Evolutionary conservation across 768 basidiomycete genomes (phyloP), one percentile per base, ranked within the genome.

Genomic region (Galerina sulciceps): DNA sequence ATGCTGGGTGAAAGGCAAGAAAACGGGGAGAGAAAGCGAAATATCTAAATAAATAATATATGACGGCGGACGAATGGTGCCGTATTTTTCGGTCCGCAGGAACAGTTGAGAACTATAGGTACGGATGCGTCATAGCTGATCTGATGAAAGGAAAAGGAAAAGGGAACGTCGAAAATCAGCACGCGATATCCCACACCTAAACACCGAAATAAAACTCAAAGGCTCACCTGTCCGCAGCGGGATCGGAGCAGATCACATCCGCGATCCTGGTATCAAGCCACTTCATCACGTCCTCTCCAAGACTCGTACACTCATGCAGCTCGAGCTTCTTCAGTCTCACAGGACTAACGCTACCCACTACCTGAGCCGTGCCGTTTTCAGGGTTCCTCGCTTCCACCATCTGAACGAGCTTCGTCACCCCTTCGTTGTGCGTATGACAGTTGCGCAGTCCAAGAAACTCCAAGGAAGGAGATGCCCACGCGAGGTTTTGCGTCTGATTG

Each of bases 351-450:
- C 81, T 82, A 23, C 75, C 76, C 44, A 77, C 77, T 14, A 57
- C 49, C 46, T 62, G 62, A 36, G 75, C 71, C 11, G 65, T 69
- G 22, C 68, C 72, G 44, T 72, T 67, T 49, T 77, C 79, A 0
- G 91, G 90, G 67, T 92, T 92, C 51, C 90, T 77, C 55, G 82
- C 81, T 46, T 91, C 88, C 18, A 93, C 80, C 74, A 91, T 80
- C 68, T 84, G 83, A 22, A 93, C 88, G 17, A 92, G 79, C 72
- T 86, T 87, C 50, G 79, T 77, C 22, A 89, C 82, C 23, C 84
- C 85, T 50, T 90, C 89, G 34, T 78, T 79, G 64, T 88, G 86
- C 20, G 83, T 77, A 66, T 86, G 84, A 65, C 89, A 91, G 37
- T 77, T 81, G 62, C 84, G 82, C 79, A 92, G 75, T 23, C 82